A percentile compares a stretch with the other conserved stretches of the same genome.
phyloP scores from a whole-genome alignment of 495 filamentous ascomycete species.

The Penicillium cataractarum region DNA sequence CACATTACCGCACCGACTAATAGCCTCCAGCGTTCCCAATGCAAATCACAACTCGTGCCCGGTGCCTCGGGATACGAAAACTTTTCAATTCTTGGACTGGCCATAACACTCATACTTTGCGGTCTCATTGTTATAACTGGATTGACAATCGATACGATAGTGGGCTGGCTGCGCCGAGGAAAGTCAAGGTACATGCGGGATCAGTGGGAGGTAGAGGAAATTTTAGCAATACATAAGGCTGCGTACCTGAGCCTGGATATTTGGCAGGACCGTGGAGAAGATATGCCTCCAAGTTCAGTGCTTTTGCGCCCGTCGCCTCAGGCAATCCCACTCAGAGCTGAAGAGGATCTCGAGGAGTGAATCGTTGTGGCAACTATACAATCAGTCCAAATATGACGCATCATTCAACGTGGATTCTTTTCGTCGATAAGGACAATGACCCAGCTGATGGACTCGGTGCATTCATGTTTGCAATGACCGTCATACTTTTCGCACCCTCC shows the following conservation, averaged over 20 bases:
- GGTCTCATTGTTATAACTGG: not conserved
- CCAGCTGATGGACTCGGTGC: too few species aligned
- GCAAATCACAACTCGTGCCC: not conserved
- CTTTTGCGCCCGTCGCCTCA: not conserved
- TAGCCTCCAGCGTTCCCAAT: not conserved
- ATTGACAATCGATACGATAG: not conserved
- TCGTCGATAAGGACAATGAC: too few species aligned
- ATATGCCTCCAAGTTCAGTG: not conserved
- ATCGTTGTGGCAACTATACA: too few species aligned
- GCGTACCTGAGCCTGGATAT: not conserved
- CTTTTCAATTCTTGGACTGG: not conserved
- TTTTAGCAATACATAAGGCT: not conserved
- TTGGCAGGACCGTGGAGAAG: not conserved
- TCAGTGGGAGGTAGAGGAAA: not conserved
- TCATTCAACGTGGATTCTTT: too few species aligned
- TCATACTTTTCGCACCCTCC: too few species aligned
- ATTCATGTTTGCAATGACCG: too few species aligned
- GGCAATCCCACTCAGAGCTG: not conserved
- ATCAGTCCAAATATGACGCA: too few species aligned
- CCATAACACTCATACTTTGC: not conserved
- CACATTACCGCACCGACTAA: not conserved
- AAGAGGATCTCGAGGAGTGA: too few species aligned
- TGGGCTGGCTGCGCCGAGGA: not conserved
- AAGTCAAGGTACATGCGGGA: constrained; percentile 1
- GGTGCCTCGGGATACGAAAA: not conserved